Evolutionary conservation across 306 rosid genomes (phyloP), one percentile per base, ranked within the genome.

Genomic region (Notholithocarpus densiflorus): DNA sequence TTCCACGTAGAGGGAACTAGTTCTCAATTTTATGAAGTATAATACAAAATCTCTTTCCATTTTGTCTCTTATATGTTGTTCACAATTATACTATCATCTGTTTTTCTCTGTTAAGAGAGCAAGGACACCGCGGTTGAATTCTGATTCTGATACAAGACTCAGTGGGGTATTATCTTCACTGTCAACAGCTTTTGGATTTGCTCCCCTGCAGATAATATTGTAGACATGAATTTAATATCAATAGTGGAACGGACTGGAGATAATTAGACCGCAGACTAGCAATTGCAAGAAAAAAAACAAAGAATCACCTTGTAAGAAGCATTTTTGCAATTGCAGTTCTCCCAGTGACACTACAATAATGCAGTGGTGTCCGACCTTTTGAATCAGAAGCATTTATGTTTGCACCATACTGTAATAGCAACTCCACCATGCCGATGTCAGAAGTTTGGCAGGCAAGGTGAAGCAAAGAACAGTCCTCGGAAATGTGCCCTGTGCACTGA

Each of bases 341-440:
- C 71, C 91, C 84, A 61, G 77, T 75, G 64, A 80, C 74, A 65
- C 84, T 82, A 74, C 90, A 89, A 77, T 82, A 82, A 85, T 90
- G 95, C n/a, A 92, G 89, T 18, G 97, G 92, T 29, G 93, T 89
- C 75, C 57, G 86, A 69, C 92, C 91, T 57, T 77, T 85, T 31
- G 72, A 83, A 85, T 92, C 97, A 21, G 86, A 73, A 69, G 86
- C 89, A 27, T 90, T 92, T 76, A 89, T 60, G 29, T 90, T 76
- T 77, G 93, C 97, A 34, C 97, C 95, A 61, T 89, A 78, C 80
- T 92, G 97, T 71, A 92, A 79, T 72, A 92, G 92, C 72, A 92
- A 82, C 76, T 92, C 97, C 83, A 92, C 89, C 97, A 90, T 90
- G 84, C 90, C 91, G 71, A 80, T 15, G 75, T 92, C 93, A 29